Evolutionary conservation across 83 land plant species (phyloP).

Genomic region (Picea mariana): DNA sequence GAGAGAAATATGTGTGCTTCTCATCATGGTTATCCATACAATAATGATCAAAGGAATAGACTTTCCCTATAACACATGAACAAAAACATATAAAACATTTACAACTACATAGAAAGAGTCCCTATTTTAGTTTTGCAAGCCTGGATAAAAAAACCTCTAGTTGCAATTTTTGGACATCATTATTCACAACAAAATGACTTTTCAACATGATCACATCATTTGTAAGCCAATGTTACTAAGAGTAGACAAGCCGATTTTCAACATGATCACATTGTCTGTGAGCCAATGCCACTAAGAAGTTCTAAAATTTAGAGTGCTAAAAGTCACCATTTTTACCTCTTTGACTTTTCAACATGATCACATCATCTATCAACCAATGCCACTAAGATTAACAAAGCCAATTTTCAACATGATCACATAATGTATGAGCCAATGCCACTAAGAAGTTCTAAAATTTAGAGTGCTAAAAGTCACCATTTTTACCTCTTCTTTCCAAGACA

Average conservation of each 20-base stretch:
- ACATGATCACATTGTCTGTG: too few species aligned
- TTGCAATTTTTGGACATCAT: slow-evolving; percentile 35
- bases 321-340: too few species aligned
- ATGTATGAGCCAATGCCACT: slow-evolving; percentile 18
- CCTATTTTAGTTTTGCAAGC: slow-evolving; percentile 28
- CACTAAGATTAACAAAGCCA: too few species aligned
- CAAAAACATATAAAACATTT: too few species aligned
- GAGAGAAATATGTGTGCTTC: slow-evolving; percentile 25
- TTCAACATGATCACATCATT: too few species aligned
- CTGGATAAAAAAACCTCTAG: slow-evolving; percentile 17
- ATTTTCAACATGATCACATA: neutral
- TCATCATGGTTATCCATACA: slow-evolving; percentile 32
- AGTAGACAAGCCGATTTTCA: too few species aligned
- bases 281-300: too few species aligned
- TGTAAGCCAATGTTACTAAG: too few species aligned
- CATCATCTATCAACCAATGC: slow-evolving; percentile 23
- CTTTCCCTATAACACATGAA: too few species aligned
- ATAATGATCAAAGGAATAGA: neutral
- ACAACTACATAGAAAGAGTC: slow-evolving; percentile 21
- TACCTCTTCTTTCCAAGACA: neutral
- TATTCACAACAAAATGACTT: slow-evolving; percentile 17
- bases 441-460: slow-evolving; percentile 28
- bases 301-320: too few species aligned
- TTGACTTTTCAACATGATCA: neutral
- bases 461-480: slow-evolving; percentile 32